Evolutionary conservation across 1,139 yeast genomes (phyloP), one percentile per base, ranked within the genome.

Genomic region (Sugiyamaella grinbergsii): DNA sequence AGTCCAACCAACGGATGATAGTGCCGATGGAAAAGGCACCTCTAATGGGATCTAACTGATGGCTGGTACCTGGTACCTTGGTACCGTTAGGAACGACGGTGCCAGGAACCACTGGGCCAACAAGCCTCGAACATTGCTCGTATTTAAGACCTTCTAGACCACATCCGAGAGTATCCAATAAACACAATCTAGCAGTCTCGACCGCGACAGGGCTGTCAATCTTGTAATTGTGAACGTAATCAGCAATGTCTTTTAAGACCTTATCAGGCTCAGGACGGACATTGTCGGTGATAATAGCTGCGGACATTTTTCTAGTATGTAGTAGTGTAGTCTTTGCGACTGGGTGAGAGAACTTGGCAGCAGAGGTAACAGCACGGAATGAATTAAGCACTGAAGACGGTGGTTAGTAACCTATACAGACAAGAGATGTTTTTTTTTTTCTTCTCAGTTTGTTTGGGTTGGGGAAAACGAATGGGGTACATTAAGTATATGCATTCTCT

Each of bases 11-110:
- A 54, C 84, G 71, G 57, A 79, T 77, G 55, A 75, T 65, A 18
- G 82, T 76, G 8, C 83, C 83, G 54, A 78, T 76, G 43, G 79
- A 69, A 65, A 79, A 79, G 22, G 83, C 82, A 40, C 80, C 83
- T 50, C 78, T 72, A 38, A 79, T 71, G 11, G 84, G 83, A 61
- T 80, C 83, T 58, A 76, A 66, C 56, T 70, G 73, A 58, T 74
- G 71, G 41, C 63, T 54, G 2, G 84, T 80, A 32, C 84, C 83
- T 31, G 78, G 73, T 24, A 79, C 78, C 47, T 71, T 73, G 22
- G 81, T 70, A 43, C 83, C 83, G 58, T 76, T 73, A 38, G 82
- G 80, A 19, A 80, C 81, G 19, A 66, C 58, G 5, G 79, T 76
- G 3, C 81, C 82, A 20, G 82, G 80, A 5, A 79, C 81, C 13